A percentile compares a stretch with the other conserved stretches of the same genome.
phyloP scores from a whole-genome alignment of 2,329 filamentous ascomycete species.

The Torrubiella hemipterigena region DNA sequence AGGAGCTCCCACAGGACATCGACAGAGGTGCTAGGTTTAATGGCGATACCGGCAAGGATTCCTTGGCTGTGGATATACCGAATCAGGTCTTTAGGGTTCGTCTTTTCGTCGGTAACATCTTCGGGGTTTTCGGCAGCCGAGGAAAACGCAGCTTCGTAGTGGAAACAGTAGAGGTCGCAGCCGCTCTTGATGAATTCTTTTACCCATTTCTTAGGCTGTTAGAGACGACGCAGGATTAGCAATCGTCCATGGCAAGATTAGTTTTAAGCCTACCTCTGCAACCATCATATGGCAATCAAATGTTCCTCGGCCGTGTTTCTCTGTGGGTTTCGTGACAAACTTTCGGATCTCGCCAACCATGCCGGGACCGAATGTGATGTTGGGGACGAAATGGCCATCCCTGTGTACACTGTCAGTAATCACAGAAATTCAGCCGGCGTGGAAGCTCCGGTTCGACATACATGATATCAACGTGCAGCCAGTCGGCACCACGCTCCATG shows the following conservation, averaged over 20 bases:
- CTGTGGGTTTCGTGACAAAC: conserved; percentile 65
- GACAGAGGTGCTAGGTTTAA: conserved; percentile 85
- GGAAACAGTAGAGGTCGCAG: conserved; percentile 99
- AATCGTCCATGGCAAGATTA: background rate
- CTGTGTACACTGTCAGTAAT: no score
- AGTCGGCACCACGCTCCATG: conserved; percentile 79
- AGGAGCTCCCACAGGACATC: conserved; percentile 89
- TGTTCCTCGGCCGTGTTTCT: conserved; percentile 67
- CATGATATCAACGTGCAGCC: conserved; percentile 92
- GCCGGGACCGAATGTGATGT: conserved; percentile 92
- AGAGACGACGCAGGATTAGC: conserved; percentile 4
- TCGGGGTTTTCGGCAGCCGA: conserved; percentile 74
- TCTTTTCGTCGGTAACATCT: conserved; percentile 55
- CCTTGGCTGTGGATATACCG: conserved; percentile 81
- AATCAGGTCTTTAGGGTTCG: conserved; percentile 74
- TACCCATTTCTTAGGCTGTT: conserved; percentile 93
- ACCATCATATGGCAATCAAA: conserved; percentile 99
- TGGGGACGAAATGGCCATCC: conserved; percentile 98
- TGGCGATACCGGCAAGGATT: conserved; percentile 84
- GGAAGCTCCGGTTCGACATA: conserved; percentile 18
- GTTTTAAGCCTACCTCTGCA: conserved; percentile 55
- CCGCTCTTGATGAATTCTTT: conserved; percentile 88
- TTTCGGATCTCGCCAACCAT: conserved; percentile 88
- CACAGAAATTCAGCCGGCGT: background rate
- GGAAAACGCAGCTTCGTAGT: conserved; percentile 92